Evolutionary conservation across 345 rosid species (phyloP).

Genomic region (Streptanthus diversifolius): DNA sequence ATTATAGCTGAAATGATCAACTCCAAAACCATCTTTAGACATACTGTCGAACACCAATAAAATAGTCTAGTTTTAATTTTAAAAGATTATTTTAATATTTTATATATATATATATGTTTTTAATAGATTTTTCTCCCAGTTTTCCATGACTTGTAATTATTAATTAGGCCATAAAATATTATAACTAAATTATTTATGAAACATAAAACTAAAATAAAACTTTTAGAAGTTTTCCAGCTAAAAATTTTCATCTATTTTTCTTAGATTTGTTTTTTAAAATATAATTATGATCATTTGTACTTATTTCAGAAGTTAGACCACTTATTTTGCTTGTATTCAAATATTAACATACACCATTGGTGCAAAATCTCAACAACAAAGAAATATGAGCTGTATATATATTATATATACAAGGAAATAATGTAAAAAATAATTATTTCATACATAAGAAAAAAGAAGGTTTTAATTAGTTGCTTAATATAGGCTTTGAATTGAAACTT

Average conservation of each 20-base stretch:
- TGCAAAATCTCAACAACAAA: background rate
- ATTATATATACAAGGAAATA: background rate
- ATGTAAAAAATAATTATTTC: background rate
- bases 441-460: background rate
- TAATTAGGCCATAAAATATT: background rate
- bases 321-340: background rate
- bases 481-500: background rate
- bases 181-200: background rate
- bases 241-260: background rate
- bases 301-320: background rate
- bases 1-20: too few species aligned
- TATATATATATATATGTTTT: background rate
- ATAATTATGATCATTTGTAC: background rate
- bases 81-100: background rate
- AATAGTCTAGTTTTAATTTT: background rate
- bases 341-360: background rate
- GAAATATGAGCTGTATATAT: background rate
- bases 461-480: background rate
- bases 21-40: too few species aligned
- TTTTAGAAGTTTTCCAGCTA: background rate
- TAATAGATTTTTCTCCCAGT: background rate
- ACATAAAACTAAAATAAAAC: background rate
- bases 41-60: too few species aligned
- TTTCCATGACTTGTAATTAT: background rate
- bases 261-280: background rate